Evolutionary conservation across 2,329 filamentous ascomycete genomes (phyloP).

Genomic region (Lachnellula subtilissima): DNA sequence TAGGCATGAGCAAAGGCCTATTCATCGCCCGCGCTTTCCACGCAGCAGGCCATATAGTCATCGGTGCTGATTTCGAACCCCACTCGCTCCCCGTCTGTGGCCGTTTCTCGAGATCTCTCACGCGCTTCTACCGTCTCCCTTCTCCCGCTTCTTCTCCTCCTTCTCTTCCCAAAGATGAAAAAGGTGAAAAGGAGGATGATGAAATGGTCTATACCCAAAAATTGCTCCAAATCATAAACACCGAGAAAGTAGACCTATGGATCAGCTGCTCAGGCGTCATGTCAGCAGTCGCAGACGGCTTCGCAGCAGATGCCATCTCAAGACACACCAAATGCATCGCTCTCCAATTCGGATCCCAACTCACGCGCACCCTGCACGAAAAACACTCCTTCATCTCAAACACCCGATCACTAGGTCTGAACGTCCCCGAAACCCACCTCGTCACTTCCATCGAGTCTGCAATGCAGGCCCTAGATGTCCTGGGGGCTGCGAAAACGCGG

Average conservation of each 20-base stretch:
- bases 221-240: conserved; percentile 53
- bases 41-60: conserved; percentile 60
- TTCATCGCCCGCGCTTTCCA: conserved; percentile 61
- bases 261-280: conserved; percentile 67
- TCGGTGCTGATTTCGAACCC: conserved; percentile 62
- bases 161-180: too few species aligned
- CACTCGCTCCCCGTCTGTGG: conserved; percentile 45
- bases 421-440: conserved; percentile 46
- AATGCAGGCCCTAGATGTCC: not conserved
- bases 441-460: conserved; percentile 41
- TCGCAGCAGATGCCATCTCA: conserved; percentile 58
- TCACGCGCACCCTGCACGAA: conserved; percentile 55
- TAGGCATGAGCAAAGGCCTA: conserved; percentile 69
- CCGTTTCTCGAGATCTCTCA: conserved; percentile 53
- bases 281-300: conserved; percentile 61
- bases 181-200: conserved; percentile 23
- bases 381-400: conserved; percentile 62
- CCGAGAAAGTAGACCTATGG: conserved; percentile 65
- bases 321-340: conserved; percentile 52
- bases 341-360: conserved; percentile 56
- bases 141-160: conserved; percentile 15
- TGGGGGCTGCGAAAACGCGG: conserved; percentile 32
- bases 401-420: conserved; percentile 49
- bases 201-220: conserved; percentile 46
- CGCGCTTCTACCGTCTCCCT: conserved; percentile 48